These are phyloP conservation scores for Coccomyxa sp. DNA, from an alignment of 139 green algal species.

Conservation along the genomic window DNA sequence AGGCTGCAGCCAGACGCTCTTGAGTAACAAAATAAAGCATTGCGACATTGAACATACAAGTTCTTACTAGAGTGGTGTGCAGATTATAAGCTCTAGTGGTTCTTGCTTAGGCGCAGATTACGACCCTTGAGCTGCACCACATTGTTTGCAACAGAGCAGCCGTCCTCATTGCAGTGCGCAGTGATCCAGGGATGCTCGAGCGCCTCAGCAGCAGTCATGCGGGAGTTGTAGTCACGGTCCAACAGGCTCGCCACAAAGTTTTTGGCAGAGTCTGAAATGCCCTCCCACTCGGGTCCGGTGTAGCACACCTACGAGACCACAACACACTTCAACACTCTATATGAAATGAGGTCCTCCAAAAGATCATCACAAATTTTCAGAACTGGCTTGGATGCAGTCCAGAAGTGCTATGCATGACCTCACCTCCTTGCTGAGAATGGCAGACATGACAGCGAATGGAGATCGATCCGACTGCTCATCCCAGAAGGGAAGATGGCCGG, in stretches of 20 bases:
- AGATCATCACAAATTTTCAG: too few species aligned
- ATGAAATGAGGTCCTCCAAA: too few species aligned
- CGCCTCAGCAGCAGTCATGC: conserved; percentile 31
- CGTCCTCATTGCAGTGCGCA: not conserved
- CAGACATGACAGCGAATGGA: conserved; percentile 19
- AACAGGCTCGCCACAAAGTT: conserved; percentile 45
- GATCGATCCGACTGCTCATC: not conserved
- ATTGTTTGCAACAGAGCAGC: not conserved
- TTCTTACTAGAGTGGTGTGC: too few species aligned
- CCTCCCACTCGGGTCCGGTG: too few species aligned
- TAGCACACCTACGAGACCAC: too few species aligned
- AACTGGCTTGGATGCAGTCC: too few species aligned
- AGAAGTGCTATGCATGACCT: not conserved
- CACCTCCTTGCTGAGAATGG: conserved; percentile 22
- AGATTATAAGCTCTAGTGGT: too few species aligned
- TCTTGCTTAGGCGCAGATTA: too few species aligned
- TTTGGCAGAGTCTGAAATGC: conserved; percentile 20
- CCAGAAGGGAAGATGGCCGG: conserved; percentile 22
- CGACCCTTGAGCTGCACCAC: not conserved
- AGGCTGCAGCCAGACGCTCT: too few species aligned
- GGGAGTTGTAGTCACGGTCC: conserved; percentile 28
- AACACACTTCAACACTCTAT: too few species aligned
- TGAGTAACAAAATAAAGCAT: too few species aligned
- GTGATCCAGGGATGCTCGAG: conserved; percentile 35
- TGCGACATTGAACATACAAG: too few species aligned